Percentiles rank a stretch among this genome's conserved stretches.
Evolutionary conservation across 441 rosid genomes (phyloP).

Genomic region (Jatropha multifida): DNA sequence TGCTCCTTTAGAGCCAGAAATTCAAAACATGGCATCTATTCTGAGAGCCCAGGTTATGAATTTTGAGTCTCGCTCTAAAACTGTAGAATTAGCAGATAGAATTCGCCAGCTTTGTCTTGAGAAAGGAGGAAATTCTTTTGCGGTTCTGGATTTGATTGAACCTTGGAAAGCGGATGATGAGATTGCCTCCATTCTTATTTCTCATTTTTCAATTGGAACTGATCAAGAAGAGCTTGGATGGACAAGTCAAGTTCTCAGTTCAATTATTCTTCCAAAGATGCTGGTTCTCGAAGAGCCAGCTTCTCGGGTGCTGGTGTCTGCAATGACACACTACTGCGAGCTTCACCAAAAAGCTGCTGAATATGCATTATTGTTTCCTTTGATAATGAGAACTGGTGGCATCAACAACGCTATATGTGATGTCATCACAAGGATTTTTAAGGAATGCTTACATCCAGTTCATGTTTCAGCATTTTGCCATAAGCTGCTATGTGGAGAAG

Average conservation of each 20-base stretch:
- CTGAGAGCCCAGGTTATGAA: conserved; percentile 42
- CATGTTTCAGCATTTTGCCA: conserved; percentile 71
- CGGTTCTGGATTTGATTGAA: conserved; percentile 56
- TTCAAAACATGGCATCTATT: conserved; percentile 36
- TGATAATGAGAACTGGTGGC: conserved; percentile 54
- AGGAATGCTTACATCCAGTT: conserved; percentile 74
- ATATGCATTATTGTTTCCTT: conserved; percentile 55
- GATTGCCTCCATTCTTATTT: conserved; percentile 52
- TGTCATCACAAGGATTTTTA: conserved; percentile 50
- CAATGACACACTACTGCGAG: conserved; percentile 61
- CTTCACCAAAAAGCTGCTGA: conserved; percentile 64
- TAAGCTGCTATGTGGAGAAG: conserved; percentile 58
- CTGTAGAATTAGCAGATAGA: conserved; percentile 45
- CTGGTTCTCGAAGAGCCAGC: conserved; percentile 53
- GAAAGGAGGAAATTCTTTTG: conserved; percentile 41
- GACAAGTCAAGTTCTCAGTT: conserved; percentile 67
- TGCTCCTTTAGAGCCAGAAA: conserved; percentile 36
- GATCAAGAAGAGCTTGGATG: conserved; percentile 49
- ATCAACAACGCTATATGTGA: conserved; percentile 60
- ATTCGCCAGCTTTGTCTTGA: conserved; percentile 52
- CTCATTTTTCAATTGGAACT: conserved; percentile 41
- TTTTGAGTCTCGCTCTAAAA: conserved; percentile 45
- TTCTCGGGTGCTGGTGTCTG: conserved; percentile 57
- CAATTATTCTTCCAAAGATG: conserved; percentile 66
- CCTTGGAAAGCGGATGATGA: conserved; percentile 82